Evolutionary conservation across 495 filamentous ascomycete genomes (phyloP), one percentile per base, ranked within the genome.

Genomic region (Annulohypoxylon moriforme): DNA sequence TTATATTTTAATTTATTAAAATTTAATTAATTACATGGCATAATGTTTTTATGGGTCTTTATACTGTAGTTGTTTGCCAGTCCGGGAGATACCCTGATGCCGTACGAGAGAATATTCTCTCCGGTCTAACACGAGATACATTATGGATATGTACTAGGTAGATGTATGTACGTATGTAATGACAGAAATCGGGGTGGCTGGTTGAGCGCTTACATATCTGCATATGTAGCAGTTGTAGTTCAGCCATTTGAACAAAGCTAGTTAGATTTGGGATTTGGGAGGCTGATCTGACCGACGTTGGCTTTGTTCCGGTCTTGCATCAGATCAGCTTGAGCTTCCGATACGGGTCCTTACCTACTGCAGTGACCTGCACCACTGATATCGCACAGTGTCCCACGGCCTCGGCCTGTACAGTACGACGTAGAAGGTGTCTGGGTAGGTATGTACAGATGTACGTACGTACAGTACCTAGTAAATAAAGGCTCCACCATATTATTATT

Each of bases 221-320:
- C n/a, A n/a, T n/a, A n/a, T n/a, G n/a, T n/a, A n/a, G n/a, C 27
- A 29, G 27, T 29, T 29, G 27, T 29, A 2, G 33, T 33, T 33
- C 20, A 10, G 55, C 22, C 16, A 27, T 8, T 6, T 0, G 20
- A 40, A 27, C 11, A 4, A 38, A 31, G 59, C 18, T 56, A 27
- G 36, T 56, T n/a, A n/a, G n/a, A n/a, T n/a, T n/a, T 57, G 40
- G 31, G 57, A 58, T 31, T 49, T 31, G 22, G 52, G 63, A 65
- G 63, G 63, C 53, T 66, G 63, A 55, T 66, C 27, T 66, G 53
- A 53, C 53, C 59, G 63, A 55, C 59, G 29, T 66, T 33, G 25
- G 38, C 20, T 40, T 40, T 58, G 58, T 42, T 61, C 42, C 42
- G 42, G 42, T 18, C 40, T 46, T 24, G 40, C 42, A 49, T 49